phyloP scores from a whole-genome alignment of 2,329 filamentous ascomycete species.

The Aspergillus neotritici region DNA sequence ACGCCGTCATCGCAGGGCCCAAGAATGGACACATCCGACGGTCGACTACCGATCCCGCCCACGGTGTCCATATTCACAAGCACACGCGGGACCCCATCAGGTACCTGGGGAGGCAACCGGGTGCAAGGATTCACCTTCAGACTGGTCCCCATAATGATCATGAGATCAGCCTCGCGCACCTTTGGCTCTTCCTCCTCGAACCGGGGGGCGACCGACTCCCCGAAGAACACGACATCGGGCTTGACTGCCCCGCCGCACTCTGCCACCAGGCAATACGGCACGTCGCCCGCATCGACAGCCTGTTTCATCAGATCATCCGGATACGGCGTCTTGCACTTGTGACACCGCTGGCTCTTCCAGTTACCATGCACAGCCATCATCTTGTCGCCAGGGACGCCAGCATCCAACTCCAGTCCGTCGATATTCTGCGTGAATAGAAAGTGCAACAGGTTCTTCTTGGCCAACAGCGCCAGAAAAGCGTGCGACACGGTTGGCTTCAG shows the following conservation, averaged over 20 bases:
- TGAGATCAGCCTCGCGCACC: conserved; percentile 58
- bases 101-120: conserved; percentile 58
- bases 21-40: conserved; percentile 71
- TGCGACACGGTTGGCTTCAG: conserved; percentile 78
- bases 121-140: conserved; percentile 77
- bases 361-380: conserved; percentile 84
- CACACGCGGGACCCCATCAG: conserved; percentile 59
- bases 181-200: conserved; percentile 54
- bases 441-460: conserved; percentile 65
- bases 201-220: conserved; percentile 56
- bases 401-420: conserved; percentile 76
- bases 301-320: conserved; percentile 63
- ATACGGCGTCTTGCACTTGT: conserved; percentile 66
- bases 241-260: conserved; percentile 69
- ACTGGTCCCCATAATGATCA: conserved; percentile 74
- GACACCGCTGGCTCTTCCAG: conserved; percentile 76
- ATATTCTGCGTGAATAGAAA: conserved; percentile 92
- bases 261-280: conserved; percentile 58
- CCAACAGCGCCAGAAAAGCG: conserved; percentile 70
- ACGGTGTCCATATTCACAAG: conserved; percentile 75
- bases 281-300: conserved; percentile 58
- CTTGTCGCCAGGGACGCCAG: conserved; percentile 66
- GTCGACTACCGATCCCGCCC: conserved; percentile 63
- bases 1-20: conserved; percentile 73
- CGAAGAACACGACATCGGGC: conserved; percentile 83